Percentiles rank a stretch among this genome's conserved stretches.
Conservation (phyloP, 1,284 basidiomycete genomes). For the Pseudozyma hubeiensis region DNA sequence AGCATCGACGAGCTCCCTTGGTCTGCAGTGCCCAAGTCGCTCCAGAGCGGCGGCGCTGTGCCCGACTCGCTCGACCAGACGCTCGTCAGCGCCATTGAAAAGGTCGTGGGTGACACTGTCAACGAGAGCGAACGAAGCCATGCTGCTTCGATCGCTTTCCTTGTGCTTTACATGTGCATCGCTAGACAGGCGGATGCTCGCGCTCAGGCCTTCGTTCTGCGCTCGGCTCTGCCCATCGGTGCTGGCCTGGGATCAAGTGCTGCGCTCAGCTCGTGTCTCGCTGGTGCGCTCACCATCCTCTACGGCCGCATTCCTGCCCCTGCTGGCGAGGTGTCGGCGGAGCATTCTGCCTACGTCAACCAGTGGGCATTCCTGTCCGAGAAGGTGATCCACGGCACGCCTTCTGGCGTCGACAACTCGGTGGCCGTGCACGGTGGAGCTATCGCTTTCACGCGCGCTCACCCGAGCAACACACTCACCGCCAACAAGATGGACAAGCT, state of each 20-base stretch:
- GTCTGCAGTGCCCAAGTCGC: conserved; percentile 73
- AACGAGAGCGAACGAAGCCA: conserved; percentile 68
- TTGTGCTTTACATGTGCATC: conserved; percentile 92
- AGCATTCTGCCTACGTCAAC: conserved; percentile 82
- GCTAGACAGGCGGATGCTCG: conserved; percentile 74
- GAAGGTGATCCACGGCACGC: conserved; percentile 97
- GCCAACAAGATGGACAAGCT: conserved; percentile 83
- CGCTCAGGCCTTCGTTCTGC: conserved; percentile 82
- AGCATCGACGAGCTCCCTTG: conserved; percentile 83
- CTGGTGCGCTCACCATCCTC: conserved; percentile 78
- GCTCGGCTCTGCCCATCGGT: conserved; percentile 96
- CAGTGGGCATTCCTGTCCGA: conserved; percentile 93
- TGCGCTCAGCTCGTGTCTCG: conserved; percentile 88
- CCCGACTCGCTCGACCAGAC: conserved; percentile 71
- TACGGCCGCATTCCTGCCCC: conserved; percentile 73
- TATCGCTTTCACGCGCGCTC: conserved; percentile 85
- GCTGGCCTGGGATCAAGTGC: conserved; percentile 98
- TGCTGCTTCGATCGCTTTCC: conserved; percentile 82
- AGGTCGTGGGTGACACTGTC: conserved; percentile 54
- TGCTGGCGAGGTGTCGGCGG: conserved; percentile 5
- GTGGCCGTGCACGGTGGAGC: conserved; percentile 94
- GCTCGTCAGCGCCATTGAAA: conserved; percentile 48
- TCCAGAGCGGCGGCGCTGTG: conserved; percentile 71
- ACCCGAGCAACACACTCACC: conserved; percentile 74
- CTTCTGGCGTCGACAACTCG: conserved; percentile 96